Evolutionary conservation across 2,329 filamentous ascomycete genomes (phyloP).

Genomic region (Colletotrichum chlorophyti): DNA sequence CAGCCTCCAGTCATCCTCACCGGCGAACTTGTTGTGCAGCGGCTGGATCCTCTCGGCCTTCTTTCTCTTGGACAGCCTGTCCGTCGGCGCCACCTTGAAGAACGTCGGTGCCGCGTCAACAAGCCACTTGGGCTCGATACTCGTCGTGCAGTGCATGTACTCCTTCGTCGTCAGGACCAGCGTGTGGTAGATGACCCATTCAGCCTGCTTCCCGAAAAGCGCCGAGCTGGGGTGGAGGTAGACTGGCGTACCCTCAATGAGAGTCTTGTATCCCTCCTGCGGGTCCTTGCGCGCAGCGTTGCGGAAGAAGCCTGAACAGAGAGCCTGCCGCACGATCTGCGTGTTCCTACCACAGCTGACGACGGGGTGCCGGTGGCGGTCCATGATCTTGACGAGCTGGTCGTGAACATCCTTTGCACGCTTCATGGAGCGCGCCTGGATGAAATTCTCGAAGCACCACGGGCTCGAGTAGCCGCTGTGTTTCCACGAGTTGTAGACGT

Average conservation of each 20-base stretch:
- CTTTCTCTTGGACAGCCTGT: conserved; percentile 88
- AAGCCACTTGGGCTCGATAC: conserved; percentile 92
- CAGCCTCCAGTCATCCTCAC: conserved; percentile 94
- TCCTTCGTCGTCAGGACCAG: conserved; percentile 94
- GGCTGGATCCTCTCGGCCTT: conserved; percentile 95
- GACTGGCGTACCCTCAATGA: conserved; percentile 93
- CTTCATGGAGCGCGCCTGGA: conserved; percentile 88
- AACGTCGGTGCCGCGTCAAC: conserved; percentile 98
- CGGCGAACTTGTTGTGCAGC: conserved; percentile 89
- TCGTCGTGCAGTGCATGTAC: conserved; percentile 95
- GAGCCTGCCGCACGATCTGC: conserved; percentile 82
- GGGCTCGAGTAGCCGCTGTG: conserved; percentile 79
- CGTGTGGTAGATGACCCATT: conserved; percentile 94
- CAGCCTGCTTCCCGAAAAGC: conserved; percentile 92
- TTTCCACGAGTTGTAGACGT: conserved; percentile 99
- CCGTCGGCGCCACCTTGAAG: conserved; percentile 94
- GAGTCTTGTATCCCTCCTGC: conserved; percentile 95
- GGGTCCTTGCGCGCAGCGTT: conserved; percentile 95
- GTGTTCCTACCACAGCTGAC: conserved; percentile 88
- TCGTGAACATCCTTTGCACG: conserved; percentile 91
- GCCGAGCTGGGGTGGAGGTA: conserved; percentile 93
- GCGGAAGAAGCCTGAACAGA: conserved; percentile 95
- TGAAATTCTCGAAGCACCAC: conserved; percentile 98
- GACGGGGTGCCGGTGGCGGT: conserved; percentile 84
- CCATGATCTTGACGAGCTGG: conserved; percentile 92